Conservation (phyloP, 352 stramenopile species). For the Globisporangium splendens region DNA sequence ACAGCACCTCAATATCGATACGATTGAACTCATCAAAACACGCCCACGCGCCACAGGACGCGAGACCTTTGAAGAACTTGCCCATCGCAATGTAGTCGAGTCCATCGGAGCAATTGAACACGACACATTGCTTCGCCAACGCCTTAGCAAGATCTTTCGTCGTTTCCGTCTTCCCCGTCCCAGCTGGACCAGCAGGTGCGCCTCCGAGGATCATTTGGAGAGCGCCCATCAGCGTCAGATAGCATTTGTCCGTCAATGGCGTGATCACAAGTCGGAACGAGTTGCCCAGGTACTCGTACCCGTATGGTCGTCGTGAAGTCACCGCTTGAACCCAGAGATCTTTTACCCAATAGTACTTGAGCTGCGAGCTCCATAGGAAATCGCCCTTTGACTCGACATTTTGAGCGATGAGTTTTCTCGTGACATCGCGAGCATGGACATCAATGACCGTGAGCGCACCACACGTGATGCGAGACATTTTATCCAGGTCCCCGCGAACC, state of each 20-base stretch:
- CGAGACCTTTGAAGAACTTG: slow-evolving; percentile 94
- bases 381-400: slow-evolving; percentile 88
- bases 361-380: slow-evolving; percentile 83
- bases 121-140: slow-evolving; percentile 94
- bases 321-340: slow-evolving; percentile 90
- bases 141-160: slow-evolving; percentile 95
- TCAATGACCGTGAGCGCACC: slow-evolving; percentile 93
- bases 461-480: slow-evolving; percentile 84
- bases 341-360: slow-evolving; percentile 94
- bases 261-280: slow-evolving; percentile 95
- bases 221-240: slow-evolving; percentile 94
- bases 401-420: slow-evolving; percentile 87
- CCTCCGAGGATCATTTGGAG: slow-evolving; percentile 95
- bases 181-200: slow-evolving; percentile 89
- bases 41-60: slow-evolving; percentile 91
- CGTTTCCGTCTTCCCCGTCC: slow-evolving; percentile 94
- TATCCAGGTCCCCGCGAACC: slow-evolving; percentile 88
- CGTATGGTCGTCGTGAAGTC: slow-evolving; percentile 88
- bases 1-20: slow-evolving; percentile 88
- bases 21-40: slow-evolving; percentile 91
- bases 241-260: slow-evolving; percentile 95
- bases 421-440: slow-evolving; percentile 95
- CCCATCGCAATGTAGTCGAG: slow-evolving; percentile 94
- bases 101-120: slow-evolving; percentile 93
- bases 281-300: slow-evolving; percentile 97